These are phyloP conservation scores for Cytospora leucostoma DNA, from an alignment of 2,329 filamentous ascomycete genomes.

Conservation along the genomic window DNA sequence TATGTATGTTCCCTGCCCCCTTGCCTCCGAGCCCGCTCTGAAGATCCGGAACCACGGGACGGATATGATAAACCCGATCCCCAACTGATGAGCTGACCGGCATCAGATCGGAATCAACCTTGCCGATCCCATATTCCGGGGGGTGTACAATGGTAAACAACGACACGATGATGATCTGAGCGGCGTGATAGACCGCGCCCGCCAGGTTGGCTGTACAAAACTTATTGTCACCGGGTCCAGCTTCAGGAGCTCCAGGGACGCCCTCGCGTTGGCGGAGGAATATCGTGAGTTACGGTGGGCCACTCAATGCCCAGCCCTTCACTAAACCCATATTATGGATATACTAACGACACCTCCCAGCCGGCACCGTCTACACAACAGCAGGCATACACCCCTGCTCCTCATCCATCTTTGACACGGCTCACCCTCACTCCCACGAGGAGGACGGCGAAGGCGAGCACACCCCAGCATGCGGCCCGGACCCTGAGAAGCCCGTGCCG, in stretches of 20 bases:
- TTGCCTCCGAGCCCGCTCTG: constrained; percentile 1
- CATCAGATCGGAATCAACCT: constrained; percentile 87
- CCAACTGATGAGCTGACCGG: constrained; percentile 19
- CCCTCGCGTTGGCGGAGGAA: constrained; percentile 70
- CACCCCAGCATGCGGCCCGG: constrained; percentile 55
- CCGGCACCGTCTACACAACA: constrained; percentile 82
- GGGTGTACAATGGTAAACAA: constrained; percentile 78
- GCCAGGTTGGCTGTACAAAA: constrained; percentile 78
- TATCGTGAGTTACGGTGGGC: constrained; percentile 61
- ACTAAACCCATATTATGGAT: constrained; percentile 7
- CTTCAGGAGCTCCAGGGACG: constrained; percentile 73
- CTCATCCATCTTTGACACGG: constrained; percentile 72
- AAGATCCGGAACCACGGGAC: constrained; percentile 9
- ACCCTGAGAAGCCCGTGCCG: constrained; percentile 48
- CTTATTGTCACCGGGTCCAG: constrained; percentile 94
- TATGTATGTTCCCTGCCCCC: constrained; percentile 39
- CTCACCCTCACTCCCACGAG: constrained; percentile 46
- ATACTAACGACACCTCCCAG: constrained; percentile 43
- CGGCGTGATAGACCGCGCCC: constrained; percentile 76
- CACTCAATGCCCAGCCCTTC: constrained; percentile 25
- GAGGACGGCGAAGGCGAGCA: constrained; percentile 48
- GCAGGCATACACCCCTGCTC: constrained; percentile 93
- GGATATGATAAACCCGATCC: background rate
- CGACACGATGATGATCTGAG: constrained; percentile 72
- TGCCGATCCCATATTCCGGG: constrained; percentile 86